A percentile compares a stretch with the other conserved stretches of the same genome.
These are phyloP conservation scores for Eimeria mitis DNA, from an alignment of 169 alveolate genomes.

Conservation along the genomic window DNA sequence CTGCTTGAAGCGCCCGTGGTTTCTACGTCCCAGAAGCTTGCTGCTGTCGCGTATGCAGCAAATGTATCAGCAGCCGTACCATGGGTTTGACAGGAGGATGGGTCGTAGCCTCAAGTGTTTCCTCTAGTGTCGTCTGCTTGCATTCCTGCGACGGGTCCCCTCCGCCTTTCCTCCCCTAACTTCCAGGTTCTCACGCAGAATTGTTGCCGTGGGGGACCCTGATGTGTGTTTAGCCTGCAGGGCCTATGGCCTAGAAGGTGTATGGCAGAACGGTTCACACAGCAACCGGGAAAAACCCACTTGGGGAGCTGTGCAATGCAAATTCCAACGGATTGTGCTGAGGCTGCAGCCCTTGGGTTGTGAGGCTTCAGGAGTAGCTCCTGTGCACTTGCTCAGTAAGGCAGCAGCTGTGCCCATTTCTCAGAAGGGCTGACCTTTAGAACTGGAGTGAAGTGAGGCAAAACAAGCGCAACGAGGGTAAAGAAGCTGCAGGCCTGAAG, in stretches of 20 bases:
- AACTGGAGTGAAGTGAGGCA: conserved; percentile 3
- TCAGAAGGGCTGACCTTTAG: neutral
- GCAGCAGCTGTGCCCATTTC: conserved; percentile 2
- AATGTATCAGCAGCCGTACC: conserved; percentile 41
- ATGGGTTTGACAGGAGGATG: conserved; percentile 21
- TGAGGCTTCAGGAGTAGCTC: conserved; percentile 47
- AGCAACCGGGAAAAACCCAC: neutral
- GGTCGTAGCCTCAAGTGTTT: neutral
- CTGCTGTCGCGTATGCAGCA: conserved; percentile 47
- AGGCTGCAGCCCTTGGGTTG: neutral
- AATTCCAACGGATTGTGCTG: neutral
- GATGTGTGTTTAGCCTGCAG: neutral
- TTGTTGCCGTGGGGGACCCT: neutral
- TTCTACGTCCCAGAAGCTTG: conserved; percentile 48
- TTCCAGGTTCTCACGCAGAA: neutral
- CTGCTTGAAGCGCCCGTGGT: neutral
- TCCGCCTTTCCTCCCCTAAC: neutral
- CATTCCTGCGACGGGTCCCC: neutral
- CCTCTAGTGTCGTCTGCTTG: neutral
- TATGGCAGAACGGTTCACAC: neutral
- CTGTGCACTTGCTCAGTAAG: neutral
- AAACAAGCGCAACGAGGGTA: neutral
- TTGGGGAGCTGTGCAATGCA: neutral
- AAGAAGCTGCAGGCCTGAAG: neutral
- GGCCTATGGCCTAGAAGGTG: neutral